Conservation (phyloP, 352 stramenopile genomes). For the Globisporangium megalacanthum region DNA sequence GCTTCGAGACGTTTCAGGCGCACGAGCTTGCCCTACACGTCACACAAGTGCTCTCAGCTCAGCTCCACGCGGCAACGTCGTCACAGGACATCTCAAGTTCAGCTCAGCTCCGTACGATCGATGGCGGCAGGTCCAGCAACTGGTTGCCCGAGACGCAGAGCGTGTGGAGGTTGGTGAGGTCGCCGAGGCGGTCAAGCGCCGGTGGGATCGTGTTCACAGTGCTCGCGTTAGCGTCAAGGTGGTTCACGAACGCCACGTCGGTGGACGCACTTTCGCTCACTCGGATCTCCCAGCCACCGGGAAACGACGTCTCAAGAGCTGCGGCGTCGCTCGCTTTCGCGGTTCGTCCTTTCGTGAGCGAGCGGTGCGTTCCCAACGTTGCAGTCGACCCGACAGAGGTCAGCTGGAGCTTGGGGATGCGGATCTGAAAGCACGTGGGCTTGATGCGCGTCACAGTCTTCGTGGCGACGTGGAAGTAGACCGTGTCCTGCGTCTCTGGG, state of each 20-base stretch:
- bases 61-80: not conserved
- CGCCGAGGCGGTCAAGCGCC: constrained; percentile 46
- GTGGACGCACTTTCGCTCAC: constrained; percentile 25
- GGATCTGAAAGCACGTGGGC: constrained; percentile 45
- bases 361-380: not conserved
- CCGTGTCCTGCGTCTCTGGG: constrained; percentile 26
- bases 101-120: constrained; percentile 34
- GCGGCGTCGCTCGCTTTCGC: not conserved
- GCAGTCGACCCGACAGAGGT: not conserved
- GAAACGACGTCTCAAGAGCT: not conserved
- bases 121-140: constrained; percentile 49
- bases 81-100: not conserved
- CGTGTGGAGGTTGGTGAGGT: constrained; percentile 31
- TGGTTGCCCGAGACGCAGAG: constrained; percentile 61
- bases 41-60: not conserved
- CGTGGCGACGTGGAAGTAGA: constrained; percentile 52
- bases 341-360: not conserved
- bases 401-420: constrained; percentile 33
- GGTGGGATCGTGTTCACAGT: constrained; percentile 25
- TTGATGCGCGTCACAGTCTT: constrained; percentile 49
- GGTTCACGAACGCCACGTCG: constrained; percentile 42
- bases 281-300: constrained; percentile 48
- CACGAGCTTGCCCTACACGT: constrained; percentile 40
- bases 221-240: constrained; percentile 29
- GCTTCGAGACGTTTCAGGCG: constrained; percentile 52